A percentile compares a stretch with the other conserved stretches of the same genome.
Evolutionary conservation across 148 eudicot species (phyloP).

Genomic region (Suaeda aralocaspica): DNA sequence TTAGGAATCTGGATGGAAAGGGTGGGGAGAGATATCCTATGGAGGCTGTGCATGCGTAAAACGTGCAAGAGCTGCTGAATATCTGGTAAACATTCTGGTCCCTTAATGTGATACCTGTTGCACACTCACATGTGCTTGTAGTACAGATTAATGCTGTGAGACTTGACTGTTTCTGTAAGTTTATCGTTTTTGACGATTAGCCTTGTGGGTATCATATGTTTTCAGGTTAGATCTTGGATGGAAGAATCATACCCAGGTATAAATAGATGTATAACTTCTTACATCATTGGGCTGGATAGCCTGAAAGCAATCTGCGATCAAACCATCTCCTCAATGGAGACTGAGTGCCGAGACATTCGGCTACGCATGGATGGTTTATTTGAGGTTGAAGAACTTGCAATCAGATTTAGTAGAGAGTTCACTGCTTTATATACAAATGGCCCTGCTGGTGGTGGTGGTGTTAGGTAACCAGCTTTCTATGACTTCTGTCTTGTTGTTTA

Average conservation of each 20-base stretch:
- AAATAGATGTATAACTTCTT: slow-evolving; percentile 52
- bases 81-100: slow-evolving; percentile 47
- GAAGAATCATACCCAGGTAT: slow-evolving; percentile 74
- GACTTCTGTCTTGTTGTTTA: neutral
- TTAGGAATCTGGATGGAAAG: slow-evolving; percentile 95
- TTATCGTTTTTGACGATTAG: neutral
- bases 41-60: slow-evolving; percentile 78
- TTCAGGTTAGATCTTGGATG: slow-evolving; percentile 90
- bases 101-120: neutral
- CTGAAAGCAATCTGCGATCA: slow-evolving; percentile 46
- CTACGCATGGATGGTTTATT: slow-evolving; percentile 94
- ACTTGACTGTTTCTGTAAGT: neutral
- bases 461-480: too few relatives aligned
- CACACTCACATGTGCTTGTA: too few relatives aligned
- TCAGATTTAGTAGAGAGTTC: slow-evolving; percentile 69
- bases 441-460: slow-evolving; percentile 97
- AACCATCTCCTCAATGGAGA: slow-evolving; percentile 21
- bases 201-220: neutral
- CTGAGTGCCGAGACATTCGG: slow-evolving; percentile 57
- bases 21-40: slow-evolving; percentile 99
- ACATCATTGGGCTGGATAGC: slow-evolving; percentile 93
- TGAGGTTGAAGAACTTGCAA: slow-evolving; percentile 59
- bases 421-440: slow-evolving; percentile 94
- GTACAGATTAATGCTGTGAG: neutral
- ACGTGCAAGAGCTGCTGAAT: slow-evolving; percentile 91